These are phyloP conservation scores for Penicillium hesseltinei DNA, from an alignment of 2,329 filamentous ascomycete genomes.

Conservation along the genomic window DNA sequence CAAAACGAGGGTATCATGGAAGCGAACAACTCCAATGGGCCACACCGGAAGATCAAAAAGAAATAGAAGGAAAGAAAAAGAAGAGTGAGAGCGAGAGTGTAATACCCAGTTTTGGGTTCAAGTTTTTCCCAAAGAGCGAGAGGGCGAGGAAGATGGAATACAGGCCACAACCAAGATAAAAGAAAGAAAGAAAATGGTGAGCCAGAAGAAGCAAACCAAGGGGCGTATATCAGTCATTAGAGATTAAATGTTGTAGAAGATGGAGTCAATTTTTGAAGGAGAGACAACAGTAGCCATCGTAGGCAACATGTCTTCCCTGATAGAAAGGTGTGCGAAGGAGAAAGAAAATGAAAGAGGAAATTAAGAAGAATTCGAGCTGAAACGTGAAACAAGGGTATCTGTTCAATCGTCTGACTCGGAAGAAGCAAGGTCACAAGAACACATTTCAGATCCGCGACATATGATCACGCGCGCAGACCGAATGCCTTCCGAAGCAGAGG, in stretches of 20 bases:
- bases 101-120: neutral
- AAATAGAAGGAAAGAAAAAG: neutral
- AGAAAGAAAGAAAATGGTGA: neutral
- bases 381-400: neutral
- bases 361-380: constrained; percentile 3
- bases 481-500: constrained; percentile 46
- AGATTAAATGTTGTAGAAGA: constrained; percentile 23
- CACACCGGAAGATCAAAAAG: neutral
- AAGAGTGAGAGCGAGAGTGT: neutral
- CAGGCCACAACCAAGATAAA: neutral
- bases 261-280: neutral
- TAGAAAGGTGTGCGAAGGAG: neutral
- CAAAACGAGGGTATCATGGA: constrained; percentile 12
- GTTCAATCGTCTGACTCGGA: neutral
- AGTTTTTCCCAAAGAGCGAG: neutral
- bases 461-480: constrained; percentile 32
- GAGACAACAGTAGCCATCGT: neutral
- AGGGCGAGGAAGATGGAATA: neutral
- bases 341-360: constrained; percentile 1
- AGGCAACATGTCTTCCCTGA: neutral
- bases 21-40: constrained; percentile 7
- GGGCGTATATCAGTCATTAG: constrained; percentile 23
- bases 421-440: neutral
- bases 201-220: constrained; percentile 5
- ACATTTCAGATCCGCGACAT: neutral